Evolutionary conservation across 768 basidiomycete species (phyloP).

Genomic region (Chiua virens): DNA sequence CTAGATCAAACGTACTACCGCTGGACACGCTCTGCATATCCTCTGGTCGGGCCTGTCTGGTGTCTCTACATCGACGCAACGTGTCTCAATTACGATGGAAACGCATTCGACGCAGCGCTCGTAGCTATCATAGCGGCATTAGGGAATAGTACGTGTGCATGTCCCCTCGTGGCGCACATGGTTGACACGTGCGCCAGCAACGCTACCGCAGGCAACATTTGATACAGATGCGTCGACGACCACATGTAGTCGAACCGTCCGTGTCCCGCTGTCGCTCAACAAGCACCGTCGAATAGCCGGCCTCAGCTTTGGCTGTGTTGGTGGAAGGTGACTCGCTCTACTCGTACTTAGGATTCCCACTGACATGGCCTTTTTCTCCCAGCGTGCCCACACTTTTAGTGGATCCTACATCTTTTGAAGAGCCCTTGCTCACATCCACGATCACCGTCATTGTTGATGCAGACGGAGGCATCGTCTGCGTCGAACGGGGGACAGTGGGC

Average conservation of each 20-base stretch:
- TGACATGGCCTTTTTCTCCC: conserved; percentile 1
- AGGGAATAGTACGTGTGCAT: conserved; percentile 64
- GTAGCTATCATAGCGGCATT: conserved; percentile 87
- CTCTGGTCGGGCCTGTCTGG: conserved; percentile 80
- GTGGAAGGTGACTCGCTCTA: conserved; percentile 15
- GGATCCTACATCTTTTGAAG: conserved; percentile 91
- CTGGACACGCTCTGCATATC: conserved; percentile 76
- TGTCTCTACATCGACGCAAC: conserved; percentile 93
- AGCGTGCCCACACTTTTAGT: conserved; percentile 55
- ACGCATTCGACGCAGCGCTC: conserved; percentile 87
- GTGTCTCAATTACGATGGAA: conserved; percentile 98
- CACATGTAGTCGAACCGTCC: conserved; percentile 54
- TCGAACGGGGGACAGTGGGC: conserved; percentile 25
- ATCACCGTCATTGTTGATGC: conserved; percentile 63
- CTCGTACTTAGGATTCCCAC: neutral
- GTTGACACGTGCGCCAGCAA: conserved; percentile 43
- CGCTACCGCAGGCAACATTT: conserved; percentile 68
- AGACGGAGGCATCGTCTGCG: conserved; percentile 19
- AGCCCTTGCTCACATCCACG: conserved; percentile 75
- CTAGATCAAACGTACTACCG: conserved; percentile 66
- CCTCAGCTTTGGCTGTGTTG: conserved; percentile 25
- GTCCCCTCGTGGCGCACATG: neutral
- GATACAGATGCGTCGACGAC: conserved; percentile 66
- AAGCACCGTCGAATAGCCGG: conserved; percentile 16
- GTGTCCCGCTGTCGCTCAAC: conserved; percentile 46